Evolutionary conservation across 163 green algal genomes (phyloP).

Genomic region (Volvox carteri): DNA sequence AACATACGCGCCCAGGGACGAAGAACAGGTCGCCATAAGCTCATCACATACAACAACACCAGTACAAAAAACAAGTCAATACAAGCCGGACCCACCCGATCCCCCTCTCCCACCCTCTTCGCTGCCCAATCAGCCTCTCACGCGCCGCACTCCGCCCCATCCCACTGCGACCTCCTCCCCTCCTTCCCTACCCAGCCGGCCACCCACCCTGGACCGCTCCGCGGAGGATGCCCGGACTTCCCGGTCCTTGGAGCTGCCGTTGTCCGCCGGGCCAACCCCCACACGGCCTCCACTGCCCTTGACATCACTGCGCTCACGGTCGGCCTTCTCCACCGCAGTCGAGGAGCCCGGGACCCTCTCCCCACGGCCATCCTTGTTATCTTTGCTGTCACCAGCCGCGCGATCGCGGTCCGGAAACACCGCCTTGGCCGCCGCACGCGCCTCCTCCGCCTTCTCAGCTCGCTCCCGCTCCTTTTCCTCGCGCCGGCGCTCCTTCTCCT

Average conservation of each 20-base stretch:
- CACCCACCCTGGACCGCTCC: slow-evolving; percentile 3
- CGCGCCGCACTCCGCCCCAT: too few relatives aligned
- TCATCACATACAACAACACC: too few relatives aligned
- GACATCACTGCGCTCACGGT: neutral
- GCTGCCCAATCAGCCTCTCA: too few relatives aligned
- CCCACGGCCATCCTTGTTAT: slow-evolving; percentile 11
- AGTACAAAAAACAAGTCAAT: too few relatives aligned
- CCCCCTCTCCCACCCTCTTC: too few relatives aligned
- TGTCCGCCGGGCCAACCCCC: neutral
- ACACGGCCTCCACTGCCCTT: neutral
- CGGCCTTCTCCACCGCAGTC: neutral
- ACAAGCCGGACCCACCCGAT: too few relatives aligned
- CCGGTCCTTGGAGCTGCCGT: neutral
- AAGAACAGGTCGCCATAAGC: too few relatives aligned
- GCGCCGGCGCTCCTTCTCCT: slow-evolving; percentile 39
- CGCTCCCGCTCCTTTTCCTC: slow-evolving; percentile 43
- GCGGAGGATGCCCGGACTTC: slow-evolving; percentile 4
- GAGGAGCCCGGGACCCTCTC: neutral
- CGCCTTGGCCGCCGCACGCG: neutral
- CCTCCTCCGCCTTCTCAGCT: neutral
- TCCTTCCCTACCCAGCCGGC: too few relatives aligned
- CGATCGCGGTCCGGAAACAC: neutral
- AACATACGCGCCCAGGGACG: too few relatives aligned
- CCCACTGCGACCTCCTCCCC: too few relatives aligned
- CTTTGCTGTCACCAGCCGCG: too few relatives aligned